Base-by-base conservation (phyloP, 2,329 filamentous ascomycete species). In the Teratosphaeria pseudoeucalypti region DNA sequence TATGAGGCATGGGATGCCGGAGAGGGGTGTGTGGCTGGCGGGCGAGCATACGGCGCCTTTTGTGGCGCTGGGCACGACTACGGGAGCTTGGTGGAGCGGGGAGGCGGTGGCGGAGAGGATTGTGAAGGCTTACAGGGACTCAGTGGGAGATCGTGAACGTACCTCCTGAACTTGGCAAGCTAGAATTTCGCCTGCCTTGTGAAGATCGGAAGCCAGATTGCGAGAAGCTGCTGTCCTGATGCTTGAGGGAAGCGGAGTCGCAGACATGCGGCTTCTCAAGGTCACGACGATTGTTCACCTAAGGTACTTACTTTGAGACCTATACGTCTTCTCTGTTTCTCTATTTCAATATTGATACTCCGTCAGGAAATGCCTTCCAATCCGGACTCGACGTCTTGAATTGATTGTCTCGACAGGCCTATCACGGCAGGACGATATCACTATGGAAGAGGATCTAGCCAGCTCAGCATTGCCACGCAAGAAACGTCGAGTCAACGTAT, bases 41-140 rank as follows among this genome's bases (percentile, higher is more conserved):
- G 91, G 91, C 0, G 91, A 96, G 75, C 91, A 96, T 75, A 95
- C 90, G 26, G 87, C 90, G 58, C 91, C 92, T 4, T 95, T 96
- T 76, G 85, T 95, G 32, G 91, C 89, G 11, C 73, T 96, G 62
- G 92, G 92, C 0, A 96, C 92, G 4, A 88, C 87, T 12, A 95
- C 90, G 0, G 92, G 92, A 0, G 92, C 92, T 11, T 96, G 90
- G 72, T 95, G 90, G 90, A 90, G 88, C 71, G 92, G 92, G 1
- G 90, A 95, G 76, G 82, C 81, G 23, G 88, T 91, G 37, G 91
- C 82, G 1, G 81, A 78, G 71, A 82, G 85, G 69, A 82, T 91
- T 60, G 76, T 78, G 55, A 16, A 54, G 32, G 54, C 27, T 32
- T 54, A 54, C 39, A 49, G 47, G 23, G 2, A 49, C 16, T 3